Conservation (phyloP, 2,329 filamentous ascomycete genomes). For the Byssoonygena ceratinophila region DNA sequence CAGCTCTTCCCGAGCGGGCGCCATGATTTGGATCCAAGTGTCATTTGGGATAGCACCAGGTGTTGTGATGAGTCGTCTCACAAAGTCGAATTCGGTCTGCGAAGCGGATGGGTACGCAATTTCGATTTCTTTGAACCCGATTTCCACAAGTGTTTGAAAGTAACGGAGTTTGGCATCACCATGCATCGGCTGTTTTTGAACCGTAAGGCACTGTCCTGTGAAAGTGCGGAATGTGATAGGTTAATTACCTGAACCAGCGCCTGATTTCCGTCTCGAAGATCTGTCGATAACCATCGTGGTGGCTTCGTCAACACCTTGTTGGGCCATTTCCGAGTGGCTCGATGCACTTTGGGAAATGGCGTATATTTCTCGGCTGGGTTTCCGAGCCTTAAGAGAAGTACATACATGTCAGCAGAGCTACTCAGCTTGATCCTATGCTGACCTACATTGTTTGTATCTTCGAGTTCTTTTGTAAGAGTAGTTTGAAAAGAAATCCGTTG, state of each 20-base stretch:
- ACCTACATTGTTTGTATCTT: too few species aligned
- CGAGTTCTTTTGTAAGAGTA: too few species aligned
- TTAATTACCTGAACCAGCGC: slow-evolving; percentile 48
- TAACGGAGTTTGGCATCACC: slow-evolving; percentile 90
- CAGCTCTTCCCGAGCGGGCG: slow-evolving; percentile 81
- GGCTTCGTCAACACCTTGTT: slow-evolving; percentile 70
- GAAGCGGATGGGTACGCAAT: slow-evolving; percentile 91
- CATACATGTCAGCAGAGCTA: too few species aligned
- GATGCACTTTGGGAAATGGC: too few species aligned
- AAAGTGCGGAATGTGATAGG: too few species aligned
- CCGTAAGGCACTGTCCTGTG: too few species aligned
- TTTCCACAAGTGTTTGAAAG: slow-evolving; percentile 84
- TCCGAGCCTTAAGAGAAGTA: too few species aligned
- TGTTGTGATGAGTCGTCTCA: slow-evolving; percentile 72
- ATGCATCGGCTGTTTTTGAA: slow-evolving; percentile 25
- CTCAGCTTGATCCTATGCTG: too few species aligned
- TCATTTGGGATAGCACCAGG: slow-evolving; percentile 76
- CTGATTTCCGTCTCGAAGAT: slow-evolving; percentile 88
- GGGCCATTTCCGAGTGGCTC: slow-evolving; percentile 51
- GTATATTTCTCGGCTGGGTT: too few species aligned
- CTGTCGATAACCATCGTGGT: slow-evolving; percentile 81
- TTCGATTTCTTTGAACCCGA: slow-evolving; percentile 97
- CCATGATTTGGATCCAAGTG: slow-evolving; percentile 78
- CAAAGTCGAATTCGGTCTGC: slow-evolving; percentile 94
- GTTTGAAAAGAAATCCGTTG: too few species aligned